Conservation (phyloP, 495 filamentous ascomycete species). For the Xylaria curta region DNA sequence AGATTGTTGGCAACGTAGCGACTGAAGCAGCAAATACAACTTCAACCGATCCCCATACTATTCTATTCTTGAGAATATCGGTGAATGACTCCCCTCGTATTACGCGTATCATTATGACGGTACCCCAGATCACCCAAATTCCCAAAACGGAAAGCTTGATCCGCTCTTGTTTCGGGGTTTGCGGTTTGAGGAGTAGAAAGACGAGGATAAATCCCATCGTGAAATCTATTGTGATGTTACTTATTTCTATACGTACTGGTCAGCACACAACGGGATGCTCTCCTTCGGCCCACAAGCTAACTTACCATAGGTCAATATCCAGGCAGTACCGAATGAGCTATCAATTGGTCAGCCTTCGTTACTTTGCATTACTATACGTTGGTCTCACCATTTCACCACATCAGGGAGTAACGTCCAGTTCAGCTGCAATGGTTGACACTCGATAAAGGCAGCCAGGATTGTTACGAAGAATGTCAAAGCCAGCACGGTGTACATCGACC, state of each 20-base stretch:
- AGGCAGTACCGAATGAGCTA: constrained; percentile 7
- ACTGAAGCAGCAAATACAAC: constrained; percentile 11
- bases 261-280: not conserved
- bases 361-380: not conserved
- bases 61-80: not conserved
- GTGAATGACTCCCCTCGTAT: constrained; percentile 5
- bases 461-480: constrained; percentile 10
- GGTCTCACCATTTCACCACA: constrained; percentile 5
- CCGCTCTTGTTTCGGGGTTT: not conserved
- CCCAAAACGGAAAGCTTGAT: not conserved
- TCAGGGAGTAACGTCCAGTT: constrained; percentile 20
- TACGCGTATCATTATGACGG: constrained; percentile 10
- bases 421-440: constrained; percentile 6
- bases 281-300: not conserved
- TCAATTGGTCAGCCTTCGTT: not conserved
- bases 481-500: not conserved
- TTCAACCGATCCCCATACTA: constrained; percentile 22
- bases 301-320: constrained; percentile 25
- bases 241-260: constrained; percentile 16
- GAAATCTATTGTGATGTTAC: constrained; percentile 10
- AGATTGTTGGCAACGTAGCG: constrained; percentile 23
- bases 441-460: constrained; percentile 21
- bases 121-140: not conserved
- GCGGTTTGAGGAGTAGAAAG: constrained; percentile 1
- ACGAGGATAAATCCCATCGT: constrained; percentile 12